Base-by-base conservation (phyloP, 129 eudicot genomes). In the Apium graveolens region DNA sequence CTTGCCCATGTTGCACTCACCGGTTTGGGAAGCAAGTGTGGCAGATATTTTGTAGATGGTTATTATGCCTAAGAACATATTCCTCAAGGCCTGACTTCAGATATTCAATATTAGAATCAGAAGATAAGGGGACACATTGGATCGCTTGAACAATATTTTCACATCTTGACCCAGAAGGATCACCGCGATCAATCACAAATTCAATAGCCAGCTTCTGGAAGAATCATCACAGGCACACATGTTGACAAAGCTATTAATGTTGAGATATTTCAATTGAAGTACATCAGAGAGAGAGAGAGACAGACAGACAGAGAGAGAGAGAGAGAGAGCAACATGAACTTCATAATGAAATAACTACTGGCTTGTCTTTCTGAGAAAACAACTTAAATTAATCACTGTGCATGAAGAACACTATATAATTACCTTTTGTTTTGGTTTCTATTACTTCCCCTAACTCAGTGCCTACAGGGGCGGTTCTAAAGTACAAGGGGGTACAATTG, bases 141-240 rank as follows among this genome's bases (percentile, higher is more conserved):
- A 80, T 82, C 51, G 84, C 89, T 57, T 85, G 80, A 42, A 87
- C 65, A 77, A 80, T 70, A 55, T 88, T 88, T 79, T 80, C 84
- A 81, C 48, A 76, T 46, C 80, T 84, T 69, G 81, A 77, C 79
- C 78, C 86, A 42, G 85, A 65, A 42, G 68, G 16, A 70, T 80
- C 89, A 66, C 86, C 88, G 70, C 83, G 79, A 43, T 84, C 89
- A 73, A 91, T 86, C 66, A 85, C 77, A 34, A 90, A 82, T 81
- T 95, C 96, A 82, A 92, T 80, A 81, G 90, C 97, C 80, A 92
- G 81, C 84, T 89, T 90, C 99, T 95, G 87, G 80, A 62, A 68
- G 73, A 75, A 70, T 84, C 81, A 86, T 83, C 69, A 37, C 43
- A 65, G 78, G 69, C 65, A 42, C n/a, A 27, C 70, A n/a, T n/a